Evolutionary conservation across 2,329 filamentous ascomycete genomes (phyloP).

Genomic region (Pyricularia grisea): DNA sequence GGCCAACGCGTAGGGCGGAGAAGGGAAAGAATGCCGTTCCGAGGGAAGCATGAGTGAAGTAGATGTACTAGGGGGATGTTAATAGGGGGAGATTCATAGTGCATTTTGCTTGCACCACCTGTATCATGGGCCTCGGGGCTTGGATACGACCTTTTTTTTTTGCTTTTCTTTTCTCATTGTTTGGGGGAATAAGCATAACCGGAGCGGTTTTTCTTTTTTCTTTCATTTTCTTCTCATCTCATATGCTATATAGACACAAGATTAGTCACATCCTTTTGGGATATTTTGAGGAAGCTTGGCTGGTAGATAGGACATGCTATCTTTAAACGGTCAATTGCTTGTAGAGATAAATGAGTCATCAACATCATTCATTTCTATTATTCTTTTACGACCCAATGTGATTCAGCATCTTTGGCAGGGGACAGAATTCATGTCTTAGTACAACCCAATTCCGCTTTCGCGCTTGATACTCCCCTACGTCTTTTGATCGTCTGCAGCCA

Average conservation of each 20-base stretch:
- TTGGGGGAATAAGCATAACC: not conserved
- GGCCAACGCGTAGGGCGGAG: not conserved
- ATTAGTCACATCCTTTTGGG: no score
- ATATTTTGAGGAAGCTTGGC: no score
- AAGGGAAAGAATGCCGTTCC: not conserved
- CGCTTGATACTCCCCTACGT: slow-evolving; percentile 51
- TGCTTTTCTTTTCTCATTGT: not conserved
- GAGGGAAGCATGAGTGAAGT: not conserved
- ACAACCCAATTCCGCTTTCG: slow-evolving; percentile 29
- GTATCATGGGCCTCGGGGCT: no score
- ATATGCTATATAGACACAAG: not conserved
- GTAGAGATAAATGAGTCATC: not conserved
- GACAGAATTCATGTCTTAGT: no score
- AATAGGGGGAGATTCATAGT: no score
- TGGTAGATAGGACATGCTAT: not conserved
- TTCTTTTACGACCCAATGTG: not conserved
- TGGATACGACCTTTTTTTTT: not conserved
- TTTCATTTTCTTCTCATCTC: not conserved
- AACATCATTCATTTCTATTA: not conserved
- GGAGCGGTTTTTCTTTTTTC: not conserved
- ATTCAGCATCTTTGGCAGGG: not conserved
- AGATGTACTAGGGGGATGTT: not conserved
- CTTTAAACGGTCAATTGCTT: not conserved
- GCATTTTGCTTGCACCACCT: no score
- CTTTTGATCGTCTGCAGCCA: slow-evolving; percentile 40